Conservation (phyloP, 306 rosid species). For the Phaseolus lunatus region DNA sequence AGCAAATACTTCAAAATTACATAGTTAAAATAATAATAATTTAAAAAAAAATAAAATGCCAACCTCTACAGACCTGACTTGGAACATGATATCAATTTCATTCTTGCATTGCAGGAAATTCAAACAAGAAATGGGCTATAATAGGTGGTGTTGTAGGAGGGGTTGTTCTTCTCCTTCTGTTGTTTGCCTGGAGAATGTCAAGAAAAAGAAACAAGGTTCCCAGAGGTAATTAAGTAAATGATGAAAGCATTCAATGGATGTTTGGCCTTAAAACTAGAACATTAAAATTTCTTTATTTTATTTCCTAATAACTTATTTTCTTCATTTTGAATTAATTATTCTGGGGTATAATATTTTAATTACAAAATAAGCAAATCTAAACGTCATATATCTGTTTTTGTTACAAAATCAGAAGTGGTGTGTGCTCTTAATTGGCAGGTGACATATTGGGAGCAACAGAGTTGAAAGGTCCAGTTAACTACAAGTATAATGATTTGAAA, state of each 20-base stretch:
- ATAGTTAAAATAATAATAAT: too few relatives aligned
- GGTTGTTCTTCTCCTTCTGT: conserved; percentile 47
- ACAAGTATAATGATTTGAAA: conserved; percentile 61
- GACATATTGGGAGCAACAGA: conserved; percentile 72
- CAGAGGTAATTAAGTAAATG: conserved; percentile 49
- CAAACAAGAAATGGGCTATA: conserved; percentile 20
- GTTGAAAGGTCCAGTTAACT: conserved; percentile 64
- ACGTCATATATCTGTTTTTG: neutral
- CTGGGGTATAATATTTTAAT: too few relatives aligned
- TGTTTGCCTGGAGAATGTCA: conserved; percentile 46
- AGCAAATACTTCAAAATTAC: too few relatives aligned
- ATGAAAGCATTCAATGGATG: neutral
- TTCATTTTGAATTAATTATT: too few relatives aligned
- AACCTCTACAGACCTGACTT: too few relatives aligned
- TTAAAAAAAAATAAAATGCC: too few relatives aligned
- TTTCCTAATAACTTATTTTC: too few relatives aligned
- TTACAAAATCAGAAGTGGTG: neutral
- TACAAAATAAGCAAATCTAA: neutral
- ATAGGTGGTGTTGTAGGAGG: conserved; percentile 70
- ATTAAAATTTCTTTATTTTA: too few relatives aligned
- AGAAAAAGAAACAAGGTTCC: conserved; percentile 38
- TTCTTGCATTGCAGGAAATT: conserved; percentile 39
- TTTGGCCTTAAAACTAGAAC: neutral
- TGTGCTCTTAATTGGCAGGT: conserved; percentile 41
- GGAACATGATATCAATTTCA: neutral